phyloP scores from a whole-genome alignment of 805 yeast species.

The Hanseniaspora meyeri region DNA sequence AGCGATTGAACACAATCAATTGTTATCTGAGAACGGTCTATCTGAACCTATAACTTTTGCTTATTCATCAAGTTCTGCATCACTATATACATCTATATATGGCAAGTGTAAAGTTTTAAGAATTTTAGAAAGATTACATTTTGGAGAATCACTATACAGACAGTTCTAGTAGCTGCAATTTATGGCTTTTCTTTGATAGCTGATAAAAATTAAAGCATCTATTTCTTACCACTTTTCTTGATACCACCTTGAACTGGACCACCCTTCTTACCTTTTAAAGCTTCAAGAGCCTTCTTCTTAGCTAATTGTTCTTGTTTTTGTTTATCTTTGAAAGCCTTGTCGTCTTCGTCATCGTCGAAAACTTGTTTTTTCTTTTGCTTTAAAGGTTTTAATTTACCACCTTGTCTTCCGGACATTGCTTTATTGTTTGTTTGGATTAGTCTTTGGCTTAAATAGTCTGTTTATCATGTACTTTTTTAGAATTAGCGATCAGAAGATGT shows the following conservation, averaged over 20 bases:
- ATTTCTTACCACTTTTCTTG: conserved; percentile 70
- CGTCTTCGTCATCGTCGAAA: conserved; percentile 75
- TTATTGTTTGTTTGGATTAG: neutral
- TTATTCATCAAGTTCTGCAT: neutral
- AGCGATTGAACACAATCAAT: too few relatives aligned
- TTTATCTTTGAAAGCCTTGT: conserved; percentile 78
- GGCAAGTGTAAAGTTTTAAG: too few relatives aligned
- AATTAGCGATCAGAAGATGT: neutral
- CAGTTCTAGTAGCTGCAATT: too few relatives aligned
- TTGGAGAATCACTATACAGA: too few relatives aligned
- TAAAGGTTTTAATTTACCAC: conserved; percentile 81
- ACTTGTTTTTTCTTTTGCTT: conserved; percentile 69
- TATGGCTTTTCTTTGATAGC: too few relatives aligned
- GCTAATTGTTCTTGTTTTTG: conserved; percentile 93
- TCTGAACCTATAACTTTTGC: too few relatives aligned
- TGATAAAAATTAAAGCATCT: conserved; percentile 1
- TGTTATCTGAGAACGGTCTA: too few relatives aligned
- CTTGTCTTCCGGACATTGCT: conserved; percentile 88
- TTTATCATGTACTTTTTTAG: too few relatives aligned
- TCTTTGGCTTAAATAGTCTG: neutral
- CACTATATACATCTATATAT: neutral
- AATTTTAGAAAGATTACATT: too few relatives aligned
- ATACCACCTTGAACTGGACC: conserved; percentile 94
- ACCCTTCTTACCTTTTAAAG: conserved; percentile 57
- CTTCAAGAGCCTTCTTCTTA: conserved; percentile 75